Evolutionary conservation across 805 yeast genomes (phyloP).

Genomic region (Blastobotrys chiropterorum): DNA sequence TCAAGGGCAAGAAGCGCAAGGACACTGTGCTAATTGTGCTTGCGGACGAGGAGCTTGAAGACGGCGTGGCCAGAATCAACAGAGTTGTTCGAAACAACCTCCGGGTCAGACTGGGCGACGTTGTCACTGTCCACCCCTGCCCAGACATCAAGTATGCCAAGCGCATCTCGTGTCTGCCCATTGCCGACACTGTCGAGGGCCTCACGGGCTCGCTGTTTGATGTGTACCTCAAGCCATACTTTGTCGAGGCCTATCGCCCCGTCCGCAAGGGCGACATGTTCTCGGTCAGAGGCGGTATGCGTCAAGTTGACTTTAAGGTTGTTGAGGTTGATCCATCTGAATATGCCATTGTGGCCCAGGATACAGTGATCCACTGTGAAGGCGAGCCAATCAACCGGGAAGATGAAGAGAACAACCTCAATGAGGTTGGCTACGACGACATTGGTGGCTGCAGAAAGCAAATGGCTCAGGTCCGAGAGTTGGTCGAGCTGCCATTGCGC

Average conservation of each 20-base stretch:
- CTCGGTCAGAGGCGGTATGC: slow-evolving; percentile 97
- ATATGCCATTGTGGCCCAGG: slow-evolving; percentile 96
- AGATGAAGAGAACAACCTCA: slow-evolving; percentile 93
- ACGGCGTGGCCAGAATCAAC: slow-evolving; percentile 89
- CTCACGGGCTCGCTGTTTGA: slow-evolving; percentile 94
- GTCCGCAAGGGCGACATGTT: slow-evolving; percentile 96
- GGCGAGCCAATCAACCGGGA: slow-evolving; percentile 98
- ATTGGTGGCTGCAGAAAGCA: slow-evolving; percentile 99
- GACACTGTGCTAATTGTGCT: slow-evolving; percentile 95
- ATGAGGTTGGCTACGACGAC: slow-evolving; percentile 97
- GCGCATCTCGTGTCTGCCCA: slow-evolving; percentile 90
- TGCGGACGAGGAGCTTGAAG: slow-evolving; percentile 94
- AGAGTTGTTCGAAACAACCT: slow-evolving; percentile 94
- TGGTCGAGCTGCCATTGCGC: slow-evolving; percentile 95
- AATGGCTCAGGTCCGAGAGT: slow-evolving; percentile 98
- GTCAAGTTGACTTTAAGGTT: slow-evolving; percentile 97
- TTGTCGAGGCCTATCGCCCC: slow-evolving; percentile 98
- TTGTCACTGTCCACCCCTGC: slow-evolving; percentile 86
- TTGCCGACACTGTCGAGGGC: slow-evolving; percentile 97
- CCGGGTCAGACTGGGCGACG: slow-evolving; percentile 89
- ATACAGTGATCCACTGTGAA: slow-evolving; percentile 95
- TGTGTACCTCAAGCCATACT: slow-evolving; percentile 93
- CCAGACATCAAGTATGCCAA: slow-evolving; percentile 97
- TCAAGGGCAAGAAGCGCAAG: slow-evolving; percentile 96
- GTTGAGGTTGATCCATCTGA: slow-evolving; percentile 98